A percentile compares a stretch with the other conserved stretches of the same genome.
phyloP scores from a whole-genome alignment of 2,329 filamentous ascomycete genomes.

The Chaetomium globosum region DNA sequence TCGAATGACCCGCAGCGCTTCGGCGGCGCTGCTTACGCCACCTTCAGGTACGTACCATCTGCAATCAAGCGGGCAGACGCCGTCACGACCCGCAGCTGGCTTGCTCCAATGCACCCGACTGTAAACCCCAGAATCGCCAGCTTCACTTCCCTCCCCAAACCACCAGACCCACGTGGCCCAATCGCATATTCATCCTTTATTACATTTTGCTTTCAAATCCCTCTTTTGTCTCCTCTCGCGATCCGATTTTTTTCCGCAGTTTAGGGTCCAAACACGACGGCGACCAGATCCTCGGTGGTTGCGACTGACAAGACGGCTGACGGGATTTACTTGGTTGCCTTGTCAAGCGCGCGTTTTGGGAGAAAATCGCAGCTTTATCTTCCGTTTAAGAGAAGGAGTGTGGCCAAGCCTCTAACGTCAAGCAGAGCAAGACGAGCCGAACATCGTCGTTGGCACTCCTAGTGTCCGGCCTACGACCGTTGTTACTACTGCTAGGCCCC shows the following conservation, averaged over 20 bases:
- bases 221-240: not conserved
- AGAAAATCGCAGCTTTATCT: not conserved
- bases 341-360: conserved; percentile 14
- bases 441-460: conserved; percentile 16
- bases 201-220: not conserved
- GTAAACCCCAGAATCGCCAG: not conserved
- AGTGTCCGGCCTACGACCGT: conserved; percentile 1
- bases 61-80: not conserved
- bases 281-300: not conserved
- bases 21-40: conserved; percentile 8
- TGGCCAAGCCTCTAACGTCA: not conserved
- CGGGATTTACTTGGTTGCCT: not conserved
- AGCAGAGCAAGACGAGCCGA: not conserved
- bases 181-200: not conserved
- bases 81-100: not conserved
- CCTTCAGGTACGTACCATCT: conserved; percentile 24
- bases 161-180: not conserved
- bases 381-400: not conserved
- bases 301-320: not conserved
- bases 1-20: not conserved
- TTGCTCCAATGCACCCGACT: conserved; percentile 13
- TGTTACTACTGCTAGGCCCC: not conserved
- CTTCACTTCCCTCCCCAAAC: not conserved
- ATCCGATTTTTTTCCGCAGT: not conserved
- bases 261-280: not conserved